phyloP scores from a whole-genome alignment of 1,284 basidiomycete genomes.

The Ustilago loliicola region DNA sequence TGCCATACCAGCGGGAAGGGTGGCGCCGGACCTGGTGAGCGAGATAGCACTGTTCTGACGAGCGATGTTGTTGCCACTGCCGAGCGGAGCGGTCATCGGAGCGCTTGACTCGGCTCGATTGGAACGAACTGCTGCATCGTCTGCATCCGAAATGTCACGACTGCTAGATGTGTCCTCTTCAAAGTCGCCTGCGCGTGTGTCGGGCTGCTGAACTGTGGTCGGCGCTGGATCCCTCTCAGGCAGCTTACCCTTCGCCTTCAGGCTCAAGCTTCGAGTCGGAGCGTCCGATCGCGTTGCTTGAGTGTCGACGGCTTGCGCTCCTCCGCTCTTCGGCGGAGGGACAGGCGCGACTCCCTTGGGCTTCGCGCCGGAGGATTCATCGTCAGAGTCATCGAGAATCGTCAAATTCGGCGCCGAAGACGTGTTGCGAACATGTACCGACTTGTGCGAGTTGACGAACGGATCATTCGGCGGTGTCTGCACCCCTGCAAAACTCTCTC shows the following conservation, averaged over 20 bases:
- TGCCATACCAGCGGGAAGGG: neutral
- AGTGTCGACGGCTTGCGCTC: neutral
- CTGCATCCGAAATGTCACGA: conserved; percentile 37
- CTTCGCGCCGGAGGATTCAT: neutral
- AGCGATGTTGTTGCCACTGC: neutral
- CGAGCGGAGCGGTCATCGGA: neutral
- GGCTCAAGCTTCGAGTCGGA: conserved; percentile 24
- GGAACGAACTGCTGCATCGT: neutral
- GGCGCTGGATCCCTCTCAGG: conserved; percentile 25
- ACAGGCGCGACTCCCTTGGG: neutral
- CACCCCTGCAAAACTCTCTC: neutral
- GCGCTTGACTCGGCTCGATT: neutral
- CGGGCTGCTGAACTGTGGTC: neutral
- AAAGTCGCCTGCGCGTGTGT: conserved; percentile 38
- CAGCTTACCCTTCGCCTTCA: conserved; percentile 40
- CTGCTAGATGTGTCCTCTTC: conserved; percentile 54
- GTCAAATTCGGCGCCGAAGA: conserved; percentile 36
- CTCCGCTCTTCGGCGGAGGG: neutral
- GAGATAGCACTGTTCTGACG: neutral
- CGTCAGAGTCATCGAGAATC: neutral
- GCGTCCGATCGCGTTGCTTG: neutral
- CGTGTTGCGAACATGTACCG: conserved; percentile 32
- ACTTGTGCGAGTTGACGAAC: conserved; percentile 23
- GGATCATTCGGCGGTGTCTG: conserved; percentile 10
- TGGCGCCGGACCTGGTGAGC: neutral